Base-by-base conservation (phyloP, 306 rosid species). In the Glycyrrhiza uralensis region DNA sequence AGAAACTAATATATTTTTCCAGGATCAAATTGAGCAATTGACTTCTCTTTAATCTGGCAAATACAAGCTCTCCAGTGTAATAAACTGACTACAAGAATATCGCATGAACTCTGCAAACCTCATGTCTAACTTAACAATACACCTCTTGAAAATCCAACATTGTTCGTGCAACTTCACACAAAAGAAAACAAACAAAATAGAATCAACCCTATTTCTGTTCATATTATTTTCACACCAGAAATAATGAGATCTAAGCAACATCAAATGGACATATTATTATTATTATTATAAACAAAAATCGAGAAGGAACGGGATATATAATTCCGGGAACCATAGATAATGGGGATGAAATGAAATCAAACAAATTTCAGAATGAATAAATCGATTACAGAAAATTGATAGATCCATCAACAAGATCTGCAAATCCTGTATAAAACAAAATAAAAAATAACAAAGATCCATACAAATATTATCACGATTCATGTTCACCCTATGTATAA, bases 391-490 rank as follows among this genome's bases (percentile, higher is more conserved):
- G 18, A 69, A 81, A 59, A 74, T 11, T 62, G 9, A 76, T 30
- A 82, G 87, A 82, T 77, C 82, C 82, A 80, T 76, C 65, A 58
- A 29, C 8, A 74, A n/a, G 45, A 45, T 6, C 28, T 4, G 6
- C 75, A 55, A 39, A 69, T 76, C 39, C 32, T 55, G 67, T 63
- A 52, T 71, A 58, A 42, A 60, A 26, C 7, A 41, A 51, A 79
- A 78, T 55, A 18, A 51, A n/a, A 81, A 50, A 70, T 2, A 65
- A 66, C 60, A 68, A 54, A 54, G 70, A 80, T 85, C 71, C 82
- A 46, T 69, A 62, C 82, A 85, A 4, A 85, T 55, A 36, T 23
- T 68, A 69, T n/a, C 67, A 29, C 30, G 52, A 55, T 75, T n/a
- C 80, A 58, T 60, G 44, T 79, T 64, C 51, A 51, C 20, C 71